Percentiles rank a stretch among this genome's conserved stretches.
Conservation (phyloP, 1,284 basidiomycete species). For the Rhodotorula sp. region DNA sequence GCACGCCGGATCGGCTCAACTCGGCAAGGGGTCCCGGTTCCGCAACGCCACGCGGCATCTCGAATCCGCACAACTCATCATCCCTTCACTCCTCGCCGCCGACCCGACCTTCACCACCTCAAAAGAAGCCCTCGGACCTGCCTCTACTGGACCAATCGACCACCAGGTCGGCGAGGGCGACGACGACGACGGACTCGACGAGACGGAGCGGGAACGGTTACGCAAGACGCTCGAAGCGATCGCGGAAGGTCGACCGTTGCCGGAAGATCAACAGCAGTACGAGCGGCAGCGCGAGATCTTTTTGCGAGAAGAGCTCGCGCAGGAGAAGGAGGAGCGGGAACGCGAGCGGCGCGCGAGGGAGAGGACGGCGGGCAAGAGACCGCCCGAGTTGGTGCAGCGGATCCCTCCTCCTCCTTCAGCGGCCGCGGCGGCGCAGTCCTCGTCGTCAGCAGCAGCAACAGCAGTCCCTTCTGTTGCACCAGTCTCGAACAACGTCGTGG, state of each 20-base stretch:
- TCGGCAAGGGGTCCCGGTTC: constrained; percentile 28
- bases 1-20: constrained; percentile 14
- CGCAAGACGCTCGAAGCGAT: constrained; percentile 24
- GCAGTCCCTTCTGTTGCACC: not conserved
- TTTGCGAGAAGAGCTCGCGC: constrained; percentile 17
- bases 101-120: constrained; percentile 21
- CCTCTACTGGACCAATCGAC: not conserved
- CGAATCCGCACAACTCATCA: constrained; percentile 39
- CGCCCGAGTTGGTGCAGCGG: constrained; percentile 6
- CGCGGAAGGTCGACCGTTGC: constrained; percentile 14
- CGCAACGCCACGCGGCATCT: constrained; percentile 31
- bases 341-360: not conserved
- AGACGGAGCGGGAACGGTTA: constrained; percentile 26
- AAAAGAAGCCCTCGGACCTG: constrained; percentile 18
- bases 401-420: not conserved
- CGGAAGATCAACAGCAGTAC: constrained; percentile 22
- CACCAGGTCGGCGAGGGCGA: not conserved
- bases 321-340: constrained; percentile 4
- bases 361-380: constrained; percentile 25
- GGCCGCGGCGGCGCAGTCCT: not conserved
- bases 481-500: not conserved
- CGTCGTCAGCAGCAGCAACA: no score
- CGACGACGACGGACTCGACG: constrained; percentile 5
- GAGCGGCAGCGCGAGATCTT: constrained; percentile 18
- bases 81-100: constrained; percentile 32